Evolutionary conservation across 2,329 filamentous ascomycete genomes (phyloP), one percentile per base, ranked within the genome.

Genomic region (Pseudogymnoascus sp.): DNA sequence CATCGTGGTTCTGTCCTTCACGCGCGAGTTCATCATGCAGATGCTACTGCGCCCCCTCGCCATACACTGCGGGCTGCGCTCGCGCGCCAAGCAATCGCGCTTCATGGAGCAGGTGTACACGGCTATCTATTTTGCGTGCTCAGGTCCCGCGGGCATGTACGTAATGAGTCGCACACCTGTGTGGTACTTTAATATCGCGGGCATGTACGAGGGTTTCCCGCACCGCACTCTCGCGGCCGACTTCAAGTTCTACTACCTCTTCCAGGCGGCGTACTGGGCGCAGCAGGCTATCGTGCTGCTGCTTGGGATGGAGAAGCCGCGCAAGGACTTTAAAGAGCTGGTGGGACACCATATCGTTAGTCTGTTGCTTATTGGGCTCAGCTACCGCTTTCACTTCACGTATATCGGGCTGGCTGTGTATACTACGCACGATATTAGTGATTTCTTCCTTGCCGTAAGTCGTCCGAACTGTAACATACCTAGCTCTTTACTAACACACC

Each of bases 41-140:
- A 87, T 91, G 71, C 71, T 96, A 60, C 85, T 97, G 65, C 86
- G 87, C 15, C 93, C 92, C 0, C 79, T 93, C 66, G 90, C 91
- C 4, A 80, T 85, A 47, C 81, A 79, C 68, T 85, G 80, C 63
- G 89, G 90, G n/a, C 86, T 97, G 71, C 82, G 79, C 65, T 85
- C 83, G 67, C 84, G 87, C 63, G 86, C 82, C 67, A 97, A 96
- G 79, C 91, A 95, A 72, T 84, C 88, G 13, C 87, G 93, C 35
- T 97, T 96, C 81, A 95, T 96, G 90, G 93, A 97, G 76, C 93
- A 97, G 78, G 86, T 89, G 72, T 97, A 97, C 78, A 96, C 93
- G 1, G 93, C 92, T 23, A 79, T 96, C 62, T 97, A 97, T 82
- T 96, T 96, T 76, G 85, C 77, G 53, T 75, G 95, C 64, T 87